Percentiles rank a stretch among this genome's conserved stretches.
Evolutionary conservation across 1,284 basidiomycete species (phyloP).

Genomic region (Sporisorium graminicola): DNA sequence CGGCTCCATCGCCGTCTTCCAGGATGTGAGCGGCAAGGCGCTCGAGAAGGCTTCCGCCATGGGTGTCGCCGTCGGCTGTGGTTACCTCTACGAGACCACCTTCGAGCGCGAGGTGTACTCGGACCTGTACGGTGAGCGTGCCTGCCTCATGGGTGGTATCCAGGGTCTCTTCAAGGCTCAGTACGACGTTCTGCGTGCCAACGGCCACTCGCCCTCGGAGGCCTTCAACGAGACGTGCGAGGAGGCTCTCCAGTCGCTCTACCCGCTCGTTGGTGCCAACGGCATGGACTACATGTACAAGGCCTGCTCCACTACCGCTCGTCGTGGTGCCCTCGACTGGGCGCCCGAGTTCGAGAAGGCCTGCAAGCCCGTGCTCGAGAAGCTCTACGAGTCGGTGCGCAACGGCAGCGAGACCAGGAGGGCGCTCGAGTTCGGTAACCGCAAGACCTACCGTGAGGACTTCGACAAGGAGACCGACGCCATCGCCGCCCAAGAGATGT

Average conservation of each 20-base stretch:
- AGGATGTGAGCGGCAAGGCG: conserved; percentile 95
- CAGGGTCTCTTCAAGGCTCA: conserved; percentile 99
- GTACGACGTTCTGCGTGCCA: conserved; percentile 98
- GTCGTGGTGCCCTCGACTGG: conserved; percentile 98
- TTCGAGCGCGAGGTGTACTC: conserved; percentile 99
- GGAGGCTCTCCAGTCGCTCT: conserved; percentile 98
- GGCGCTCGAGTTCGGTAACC: conserved; percentile 94
- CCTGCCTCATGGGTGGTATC: conserved; percentile 99
- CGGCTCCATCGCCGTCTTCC: conserved; percentile 85
- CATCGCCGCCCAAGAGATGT: conserved; percentile 98
- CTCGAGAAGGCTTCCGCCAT: conserved; percentile 96
- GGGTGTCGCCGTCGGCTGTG: conserved; percentile 93
- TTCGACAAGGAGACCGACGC: conserved; percentile 93
- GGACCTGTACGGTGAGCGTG: conserved; percentile 99
- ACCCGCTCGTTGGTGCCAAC: conserved; percentile 94
- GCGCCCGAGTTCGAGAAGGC: conserved; percentile 96
- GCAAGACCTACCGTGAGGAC: conserved; percentile 92
- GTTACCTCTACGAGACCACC: conserved; percentile 98
- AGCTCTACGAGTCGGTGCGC: conserved; percentile 91
- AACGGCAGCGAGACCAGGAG: conserved; percentile 97
- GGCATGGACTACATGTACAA: conserved; percentile 98
- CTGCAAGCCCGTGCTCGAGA: conserved; percentile 92
- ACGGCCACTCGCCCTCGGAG: conserved; percentile 97
- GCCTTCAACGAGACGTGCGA: conserved; percentile 98
- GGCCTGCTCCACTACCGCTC: conserved; percentile 98